A percentile compares a stretch with the other conserved stretches of the same genome.
Conservation (phyloP, 768 basidiomycete species). For the Paxillus rubicundulus region DNA sequence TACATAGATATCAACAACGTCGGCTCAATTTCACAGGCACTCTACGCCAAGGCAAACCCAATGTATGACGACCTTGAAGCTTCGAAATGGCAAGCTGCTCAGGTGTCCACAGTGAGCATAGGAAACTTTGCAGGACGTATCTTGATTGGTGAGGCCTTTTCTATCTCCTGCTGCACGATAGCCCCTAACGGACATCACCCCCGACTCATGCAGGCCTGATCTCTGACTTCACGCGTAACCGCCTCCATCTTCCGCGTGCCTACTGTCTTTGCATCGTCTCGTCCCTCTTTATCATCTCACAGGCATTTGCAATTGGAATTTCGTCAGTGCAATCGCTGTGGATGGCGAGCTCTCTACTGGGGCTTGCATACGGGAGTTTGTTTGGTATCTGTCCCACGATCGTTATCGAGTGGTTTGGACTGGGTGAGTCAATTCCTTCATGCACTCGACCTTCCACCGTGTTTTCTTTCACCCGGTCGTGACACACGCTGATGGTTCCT, state of each 20-base stretch:
- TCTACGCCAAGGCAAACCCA: constrained; percentile 58
- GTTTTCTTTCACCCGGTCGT: too few species aligned
- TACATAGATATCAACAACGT: constrained; percentile 78
- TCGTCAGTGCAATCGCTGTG: constrained; percentile 64
- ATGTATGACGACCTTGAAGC: constrained; percentile 67
- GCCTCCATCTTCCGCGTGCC: constrained; percentile 59
- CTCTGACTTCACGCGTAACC: constrained; percentile 62
- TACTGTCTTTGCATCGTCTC: constrained; percentile 70
- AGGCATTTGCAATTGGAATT: constrained; percentile 54
- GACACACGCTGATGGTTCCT: not conserved
- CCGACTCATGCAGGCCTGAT: constrained; percentile 49
- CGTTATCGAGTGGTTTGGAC: constrained; percentile 85
- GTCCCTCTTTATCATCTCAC: constrained; percentile 66
- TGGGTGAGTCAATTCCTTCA: constrained; percentile 51
- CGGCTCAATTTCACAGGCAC: constrained; percentile 70
- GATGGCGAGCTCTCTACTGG: constrained; percentile 37
- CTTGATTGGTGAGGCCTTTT: constrained; percentile 51
- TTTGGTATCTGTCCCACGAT: constrained; percentile 78
- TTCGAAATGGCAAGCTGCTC: constrained; percentile 73
- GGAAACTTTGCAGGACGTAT: constrained; percentile 82
- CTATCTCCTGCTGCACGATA: not conserved
- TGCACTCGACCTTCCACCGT: not conserved
- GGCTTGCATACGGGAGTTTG: constrained; percentile 62
- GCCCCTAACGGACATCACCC: not conserved
- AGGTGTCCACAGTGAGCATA: constrained; percentile 80